Evolutionary conservation across 768 basidiomycete species (phyloP).

Genomic region (Russula griseocarnosa): DNA sequence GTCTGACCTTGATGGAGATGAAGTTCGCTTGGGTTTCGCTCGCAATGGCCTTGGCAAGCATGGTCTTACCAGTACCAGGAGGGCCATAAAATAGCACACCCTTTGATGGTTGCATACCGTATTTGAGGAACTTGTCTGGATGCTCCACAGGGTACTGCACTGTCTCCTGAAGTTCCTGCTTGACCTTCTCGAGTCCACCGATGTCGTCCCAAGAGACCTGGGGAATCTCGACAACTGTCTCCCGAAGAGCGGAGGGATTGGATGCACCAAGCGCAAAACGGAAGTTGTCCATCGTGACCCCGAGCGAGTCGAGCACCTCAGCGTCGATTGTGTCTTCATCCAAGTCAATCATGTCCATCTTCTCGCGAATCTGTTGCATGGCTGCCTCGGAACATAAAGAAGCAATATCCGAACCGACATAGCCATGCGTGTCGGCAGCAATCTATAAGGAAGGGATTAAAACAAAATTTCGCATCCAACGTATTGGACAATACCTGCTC

Average conservation of each 20-base stretch:
- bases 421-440: conserved; percentile 98
- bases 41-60: conserved; percentile 98
- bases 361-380: conserved; percentile 99
- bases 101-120: conserved; percentile 99
- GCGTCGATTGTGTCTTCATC: conserved; percentile 99
- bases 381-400: conserved; percentile 98
- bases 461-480: conserved; percentile 9
- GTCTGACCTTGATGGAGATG: conserved; percentile 87
- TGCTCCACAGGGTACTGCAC: conserved; percentile 99
- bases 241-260: conserved; percentile 97
- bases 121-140: conserved; percentile 99
- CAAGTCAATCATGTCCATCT: conserved; percentile 97
- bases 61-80: conserved; percentile 99
- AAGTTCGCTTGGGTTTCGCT: conserved; percentile 99
- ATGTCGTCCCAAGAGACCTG: conserved; percentile 99
- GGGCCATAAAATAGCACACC: conserved; percentile 99
- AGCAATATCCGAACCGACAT: conserved; percentile 97
- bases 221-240: conserved; percentile 98
- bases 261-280: conserved; percentile 95
- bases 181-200: conserved; percentile 99
- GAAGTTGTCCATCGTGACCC: conserved; percentile 99
- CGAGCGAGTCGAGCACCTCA: conserved; percentile 96
- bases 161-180: conserved; percentile 97
- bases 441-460: conserved; percentile 52
- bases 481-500: conserved; percentile 62